Evolutionary conservation across 148 eudicot species (phyloP).

Genomic region (Fagopyrum homotropicum): DNA sequence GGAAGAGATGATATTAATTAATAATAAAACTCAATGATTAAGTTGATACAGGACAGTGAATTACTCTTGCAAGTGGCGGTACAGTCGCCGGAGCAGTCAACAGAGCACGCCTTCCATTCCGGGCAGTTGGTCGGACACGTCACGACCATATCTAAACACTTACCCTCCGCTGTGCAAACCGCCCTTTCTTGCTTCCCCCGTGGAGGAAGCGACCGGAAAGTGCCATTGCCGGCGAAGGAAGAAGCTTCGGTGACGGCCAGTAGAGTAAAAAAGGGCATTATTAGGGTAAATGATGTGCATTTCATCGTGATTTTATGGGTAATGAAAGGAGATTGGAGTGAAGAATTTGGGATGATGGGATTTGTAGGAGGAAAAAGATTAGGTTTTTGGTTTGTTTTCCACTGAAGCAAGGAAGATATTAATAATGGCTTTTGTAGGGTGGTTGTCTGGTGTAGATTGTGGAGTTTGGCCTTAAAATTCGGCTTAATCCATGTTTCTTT

Average conservation of each 20-base stretch:
- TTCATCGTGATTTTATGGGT: not conserved
- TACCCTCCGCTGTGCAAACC: not conserved
- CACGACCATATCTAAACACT: not conserved
- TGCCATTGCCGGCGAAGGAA: not conserved
- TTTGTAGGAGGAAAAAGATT: not conserved
- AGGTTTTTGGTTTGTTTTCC: not conserved
- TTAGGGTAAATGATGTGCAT: not conserved
- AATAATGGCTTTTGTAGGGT: not conserved
- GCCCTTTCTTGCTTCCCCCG: slow-evolving; percentile 1
- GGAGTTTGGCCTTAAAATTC: slow-evolving; percentile 9
- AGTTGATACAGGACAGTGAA: not conserved
- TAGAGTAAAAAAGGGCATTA: not conserved
- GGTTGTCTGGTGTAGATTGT: not conserved
- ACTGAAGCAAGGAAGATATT: not conserved
- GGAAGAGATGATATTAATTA: not conserved
- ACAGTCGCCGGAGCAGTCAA: slow-evolving; percentile 8
- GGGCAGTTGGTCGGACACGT: slow-evolving; percentile 8
- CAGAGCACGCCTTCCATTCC: not conserved
- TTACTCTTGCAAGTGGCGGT: slow-evolving; percentile 4
- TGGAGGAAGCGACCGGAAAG: not conserved
- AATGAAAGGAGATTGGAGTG: not conserved
- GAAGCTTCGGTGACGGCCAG: not conserved
- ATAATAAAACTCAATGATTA: not conserved
- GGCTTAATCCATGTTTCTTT: slow-evolving; percentile 1
- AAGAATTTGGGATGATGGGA: not conserved